Evolutionary conservation across 495 filamentous ascomycete species (phyloP).

Genomic region (Penicillium chermesinum): DNA sequence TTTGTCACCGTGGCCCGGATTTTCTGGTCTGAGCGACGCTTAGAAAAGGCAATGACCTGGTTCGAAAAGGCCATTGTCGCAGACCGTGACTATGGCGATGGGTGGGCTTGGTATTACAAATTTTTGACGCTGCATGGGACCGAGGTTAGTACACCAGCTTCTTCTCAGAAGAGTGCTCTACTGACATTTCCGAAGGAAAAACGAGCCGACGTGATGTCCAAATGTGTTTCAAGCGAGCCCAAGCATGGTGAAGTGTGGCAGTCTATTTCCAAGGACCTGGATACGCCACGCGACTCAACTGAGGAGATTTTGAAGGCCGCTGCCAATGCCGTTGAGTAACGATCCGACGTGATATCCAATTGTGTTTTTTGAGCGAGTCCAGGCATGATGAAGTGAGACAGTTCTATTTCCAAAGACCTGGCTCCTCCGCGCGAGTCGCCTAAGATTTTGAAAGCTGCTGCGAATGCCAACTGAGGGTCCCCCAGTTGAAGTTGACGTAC

Average conservation of each 20-base stretch:
- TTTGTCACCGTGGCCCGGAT: conserved; percentile 73
- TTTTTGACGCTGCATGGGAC: conserved; percentile 88
- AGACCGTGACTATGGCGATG: conserved; percentile 83
- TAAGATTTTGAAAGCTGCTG: conserved; percentile 75
- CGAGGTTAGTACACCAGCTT: conserved; percentile 39
- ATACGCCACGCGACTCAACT: conserved; percentile 61
- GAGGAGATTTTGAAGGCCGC: conserved; percentile 83
- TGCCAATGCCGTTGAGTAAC: conserved; percentile 38
- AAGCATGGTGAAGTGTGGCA: conserved; percentile 94
- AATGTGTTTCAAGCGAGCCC: conserved; percentile 73
- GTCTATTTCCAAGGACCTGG: conserved; percentile 75
- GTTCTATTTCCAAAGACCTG: conserved; percentile 75
- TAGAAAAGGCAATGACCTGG: conserved; percentile 92
- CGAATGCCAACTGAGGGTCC: no score
- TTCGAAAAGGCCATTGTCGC: conserved; percentile 90
- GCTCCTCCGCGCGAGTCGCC: conserved; percentile 63
- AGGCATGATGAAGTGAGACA: conserved; percentile 94
- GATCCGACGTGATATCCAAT: background rate
- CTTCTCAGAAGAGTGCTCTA: background rate
- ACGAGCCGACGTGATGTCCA: conserved; percentile 68
- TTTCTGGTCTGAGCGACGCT: conserved; percentile 71
- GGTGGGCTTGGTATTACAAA: conserved; percentile 98
- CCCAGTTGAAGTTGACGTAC: no score
- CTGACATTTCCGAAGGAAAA: conserved; percentile 56
- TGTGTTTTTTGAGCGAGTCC: conserved; percentile 58